Evolutionary conservation across 352 stramenopile genomes (phyloP), one percentile per base, ranked within the genome.

Genomic region (Pythium pyrilobum): DNA sequence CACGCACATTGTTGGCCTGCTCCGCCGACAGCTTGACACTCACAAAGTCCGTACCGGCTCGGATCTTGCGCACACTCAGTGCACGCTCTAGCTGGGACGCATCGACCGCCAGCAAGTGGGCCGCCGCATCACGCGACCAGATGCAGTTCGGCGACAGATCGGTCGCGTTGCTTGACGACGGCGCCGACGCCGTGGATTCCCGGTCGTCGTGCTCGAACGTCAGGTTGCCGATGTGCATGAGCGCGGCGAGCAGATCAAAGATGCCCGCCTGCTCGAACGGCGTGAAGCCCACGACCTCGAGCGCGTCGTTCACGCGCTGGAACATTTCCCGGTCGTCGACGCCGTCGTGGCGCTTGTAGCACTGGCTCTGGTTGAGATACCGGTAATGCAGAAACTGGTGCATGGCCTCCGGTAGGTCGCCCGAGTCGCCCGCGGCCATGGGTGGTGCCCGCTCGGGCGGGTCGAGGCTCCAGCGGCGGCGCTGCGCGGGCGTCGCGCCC

Each of bases 161-260:
- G 10, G 72, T 76, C 9, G 47, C 34, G 0, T 60, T 73, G 28
- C 24, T 55, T 55, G 34, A 37, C 0, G 64, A 36, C 12, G 55
- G 40, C 4, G 60, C 47, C n/a, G 64, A 52, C 0, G 62, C 64
- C 18, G 70, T 62, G 0, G 71, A 80, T 34, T 76, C 62, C 13
- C 67, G 76, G 46, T 79, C 80, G 57, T 92, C 74, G 63, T 89
- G 76, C 66, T 90, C 79, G 48, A 96, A 96, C 16, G 71, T 77
- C 27, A 96, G 71, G 56, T 96, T 96, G 9, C 88, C 87, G 43
- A 97, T 83, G 57, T 96, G 87, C 63, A 97, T 75, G n/a, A 96
- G 63, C 16, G 85, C 85, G 5, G 85, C 85, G 3, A 92, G 39
- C 9, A 90, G 66, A 62, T 91, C 78, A 36, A 95, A 92, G 59